Percentiles rank a stretch among this genome's conserved stretches.
These are phyloP conservation scores for Blumeria hordei DNA, from an alignment of 2,329 filamentous ascomycete species.

Conservation along the genomic window DNA sequence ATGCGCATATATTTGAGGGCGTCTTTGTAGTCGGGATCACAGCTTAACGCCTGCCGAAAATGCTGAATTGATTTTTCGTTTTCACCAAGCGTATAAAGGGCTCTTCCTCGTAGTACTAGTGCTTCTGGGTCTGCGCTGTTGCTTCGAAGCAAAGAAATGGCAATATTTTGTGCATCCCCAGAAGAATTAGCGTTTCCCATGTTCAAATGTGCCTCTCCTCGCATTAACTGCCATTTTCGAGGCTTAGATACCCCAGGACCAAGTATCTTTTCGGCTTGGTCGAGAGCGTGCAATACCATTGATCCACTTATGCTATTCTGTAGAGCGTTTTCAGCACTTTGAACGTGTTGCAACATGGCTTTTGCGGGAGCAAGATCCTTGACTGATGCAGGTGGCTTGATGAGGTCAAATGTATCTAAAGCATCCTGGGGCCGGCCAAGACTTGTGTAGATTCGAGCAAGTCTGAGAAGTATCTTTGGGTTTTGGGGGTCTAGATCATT, in stretches of 20 bases:
- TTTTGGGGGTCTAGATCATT: slow-evolving; percentile 68
- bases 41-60: slow-evolving; percentile 69
- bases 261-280: slow-evolving; percentile 66
- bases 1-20: slow-evolving; percentile 73
- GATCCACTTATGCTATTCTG: slow-evolving; percentile 56
- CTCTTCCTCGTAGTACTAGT: slow-evolving; percentile 65
- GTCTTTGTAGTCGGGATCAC: slow-evolving; percentile 76
- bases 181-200: slow-evolving; percentile 77
- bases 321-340: slow-evolving; percentile 55
- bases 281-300: slow-evolving; percentile 77
- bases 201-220: slow-evolving; percentile 74
- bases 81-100: slow-evolving; percentile 76
- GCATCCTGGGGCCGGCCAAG: slow-evolving; percentile 75
- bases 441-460: slow-evolving; percentile 74
- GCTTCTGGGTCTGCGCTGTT: slow-evolving; percentile 91
- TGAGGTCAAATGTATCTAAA: slow-evolving; percentile 55
- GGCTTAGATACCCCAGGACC: slow-evolving; percentile 55
- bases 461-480: slow-evolving; percentile 63
- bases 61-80: slow-evolving; percentile 87
- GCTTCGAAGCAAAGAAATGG: slow-evolving; percentile 60
- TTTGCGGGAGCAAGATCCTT: slow-evolving; percentile 69
- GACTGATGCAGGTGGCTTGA: slow-evolving; percentile 54
- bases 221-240: slow-evolving; percentile 82
- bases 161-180: slow-evolving; percentile 78
- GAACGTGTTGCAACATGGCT: slow-evolving; percentile 64